These are phyloP conservation scores for Cladosporium cucumerinum DNA, from an alignment of 2,329 filamentous ascomycete species.

Conservation along the genomic window DNA sequence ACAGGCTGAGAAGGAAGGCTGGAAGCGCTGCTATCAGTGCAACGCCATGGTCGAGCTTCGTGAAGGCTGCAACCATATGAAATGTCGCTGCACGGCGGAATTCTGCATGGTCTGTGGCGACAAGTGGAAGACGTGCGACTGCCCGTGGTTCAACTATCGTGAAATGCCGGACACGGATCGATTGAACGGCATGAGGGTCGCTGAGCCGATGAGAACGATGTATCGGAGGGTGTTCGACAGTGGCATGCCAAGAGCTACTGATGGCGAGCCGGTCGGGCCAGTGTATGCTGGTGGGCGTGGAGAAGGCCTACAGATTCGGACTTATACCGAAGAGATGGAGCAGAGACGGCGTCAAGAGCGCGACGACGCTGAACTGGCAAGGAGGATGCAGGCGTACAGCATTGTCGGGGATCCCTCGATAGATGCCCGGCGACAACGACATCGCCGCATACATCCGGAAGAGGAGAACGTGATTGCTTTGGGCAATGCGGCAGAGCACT, in stretches of 20 bases:
- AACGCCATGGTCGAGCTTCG: constrained; percentile 71
- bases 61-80: constrained; percentile 86
- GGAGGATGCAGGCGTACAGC: constrained; percentile 48
- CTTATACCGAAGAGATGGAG: constrained; percentile 38
- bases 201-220: constrained; percentile 41
- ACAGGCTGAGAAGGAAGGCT: constrained; percentile 64
- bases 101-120: constrained; percentile 83
- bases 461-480: constrained; percentile 24
- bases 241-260: constrained; percentile 18
- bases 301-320: constrained; percentile 21
- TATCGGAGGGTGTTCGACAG: constrained; percentile 31
- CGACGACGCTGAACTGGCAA: constrained; percentile 50
- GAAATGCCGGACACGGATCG: constrained; percentile 51
- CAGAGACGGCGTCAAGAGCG: constrained; percentile 44
- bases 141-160: constrained; percentile 70
- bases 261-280: constrained; percentile 13
- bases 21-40: constrained; percentile 74
- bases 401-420: constrained; percentile 31
- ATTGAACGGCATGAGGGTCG: constrained; percentile 52
- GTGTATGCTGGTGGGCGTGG: constrained; percentile 2
- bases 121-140: constrained; percentile 81
- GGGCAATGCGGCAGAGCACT: constrained; percentile 55
- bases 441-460: constrained; percentile 36
- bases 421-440: constrained; percentile 31
- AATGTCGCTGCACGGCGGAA: constrained; percentile 75